Conservation (phyloP, 1,284 basidiomycete species). For the Apiotrichum veenhuisii region DNA sequence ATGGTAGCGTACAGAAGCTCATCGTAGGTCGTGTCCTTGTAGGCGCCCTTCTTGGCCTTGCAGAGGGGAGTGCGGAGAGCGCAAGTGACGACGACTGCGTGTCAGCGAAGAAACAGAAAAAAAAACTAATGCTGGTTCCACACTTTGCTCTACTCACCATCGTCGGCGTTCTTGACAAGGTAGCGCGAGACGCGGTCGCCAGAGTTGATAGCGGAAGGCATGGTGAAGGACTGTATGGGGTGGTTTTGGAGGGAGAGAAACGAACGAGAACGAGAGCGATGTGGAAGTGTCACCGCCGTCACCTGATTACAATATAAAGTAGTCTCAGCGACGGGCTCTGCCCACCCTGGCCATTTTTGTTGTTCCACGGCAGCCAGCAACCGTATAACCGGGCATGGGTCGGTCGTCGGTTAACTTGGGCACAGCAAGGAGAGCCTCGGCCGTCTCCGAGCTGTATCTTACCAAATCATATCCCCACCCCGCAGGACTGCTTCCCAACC, state of each 20-base stretch:
- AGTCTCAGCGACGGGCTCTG: background rate
- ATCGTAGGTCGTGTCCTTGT: slow-evolving; percentile 23
- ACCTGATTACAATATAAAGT: background rate
- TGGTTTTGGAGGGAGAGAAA: background rate
- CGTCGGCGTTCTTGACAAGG: slow-evolving; percentile 12
- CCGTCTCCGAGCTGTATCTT: no score
- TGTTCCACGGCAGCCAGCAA: no score
- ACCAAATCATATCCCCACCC: no score
- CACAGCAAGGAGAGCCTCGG: no score
- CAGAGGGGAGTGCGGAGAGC: slow-evolving; percentile 26
- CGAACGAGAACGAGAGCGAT: background rate
- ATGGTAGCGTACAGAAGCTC: slow-evolving; percentile 22
- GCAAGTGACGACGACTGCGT: slow-evolving; percentile 18
- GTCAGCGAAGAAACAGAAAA: no score
- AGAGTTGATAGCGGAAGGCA: background rate
- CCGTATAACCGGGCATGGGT: background rate
- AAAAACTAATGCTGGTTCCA: background rate
- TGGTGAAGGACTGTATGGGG: background rate
- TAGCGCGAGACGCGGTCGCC: slow-evolving; percentile 8
- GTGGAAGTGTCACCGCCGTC: background rate
- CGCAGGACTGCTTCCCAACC: no score
- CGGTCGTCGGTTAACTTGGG: no score
- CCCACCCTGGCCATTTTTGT: background rate
- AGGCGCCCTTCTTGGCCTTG: slow-evolving; percentile 27
- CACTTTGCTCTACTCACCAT: background rate